Conservation (phyloP, 139 green algal species). For the Coelastrella sp. region DNA sequence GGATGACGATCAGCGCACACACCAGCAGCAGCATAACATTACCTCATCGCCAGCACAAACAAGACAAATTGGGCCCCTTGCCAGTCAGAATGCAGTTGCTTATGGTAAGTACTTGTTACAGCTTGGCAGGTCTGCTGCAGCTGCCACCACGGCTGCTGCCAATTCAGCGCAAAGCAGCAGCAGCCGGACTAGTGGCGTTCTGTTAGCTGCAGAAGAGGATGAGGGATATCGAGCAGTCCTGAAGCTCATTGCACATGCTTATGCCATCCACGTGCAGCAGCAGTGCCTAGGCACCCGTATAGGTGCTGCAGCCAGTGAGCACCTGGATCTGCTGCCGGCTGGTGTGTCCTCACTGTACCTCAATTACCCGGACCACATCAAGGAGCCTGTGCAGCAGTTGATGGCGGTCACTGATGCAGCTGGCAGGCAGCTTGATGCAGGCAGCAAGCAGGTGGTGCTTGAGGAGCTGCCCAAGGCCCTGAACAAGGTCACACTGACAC, state of each 20-base stretch:
- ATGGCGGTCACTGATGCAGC: conserved; percentile 9
- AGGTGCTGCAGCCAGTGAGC: conserved; percentile 40
- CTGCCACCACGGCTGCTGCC: not conserved
- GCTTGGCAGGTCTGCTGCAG: conserved; percentile 37
- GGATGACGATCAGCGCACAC: not conserved
- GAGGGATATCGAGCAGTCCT: conserved; percentile 23
- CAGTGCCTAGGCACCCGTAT: conserved; percentile 51
- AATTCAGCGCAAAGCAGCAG: not conserved
- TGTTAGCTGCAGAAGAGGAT: conserved; percentile 24
- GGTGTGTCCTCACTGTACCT: conserved; percentile 45
- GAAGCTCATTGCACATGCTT: conserved; percentile 46
- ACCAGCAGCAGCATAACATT: not conserved
- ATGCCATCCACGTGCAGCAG: conserved; percentile 47
- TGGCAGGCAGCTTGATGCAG: not conserved
- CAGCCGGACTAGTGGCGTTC: not conserved
- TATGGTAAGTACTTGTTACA: conserved; percentile 38
- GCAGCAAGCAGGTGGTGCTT: not conserved
- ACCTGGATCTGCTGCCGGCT: conserved; percentile 25
- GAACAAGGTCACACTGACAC: conserved; percentile 8
- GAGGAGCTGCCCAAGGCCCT: conserved; percentile 23
- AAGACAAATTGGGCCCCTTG: not conserved
- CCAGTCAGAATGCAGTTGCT: conserved; percentile 21
- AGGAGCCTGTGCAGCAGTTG: conserved; percentile 26
- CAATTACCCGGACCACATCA: conserved; percentile 18
- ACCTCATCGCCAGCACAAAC: conserved; percentile 15